Conservation (phyloP, 768 basidiomycete genomes). For the Boletus edulis region DNA sequence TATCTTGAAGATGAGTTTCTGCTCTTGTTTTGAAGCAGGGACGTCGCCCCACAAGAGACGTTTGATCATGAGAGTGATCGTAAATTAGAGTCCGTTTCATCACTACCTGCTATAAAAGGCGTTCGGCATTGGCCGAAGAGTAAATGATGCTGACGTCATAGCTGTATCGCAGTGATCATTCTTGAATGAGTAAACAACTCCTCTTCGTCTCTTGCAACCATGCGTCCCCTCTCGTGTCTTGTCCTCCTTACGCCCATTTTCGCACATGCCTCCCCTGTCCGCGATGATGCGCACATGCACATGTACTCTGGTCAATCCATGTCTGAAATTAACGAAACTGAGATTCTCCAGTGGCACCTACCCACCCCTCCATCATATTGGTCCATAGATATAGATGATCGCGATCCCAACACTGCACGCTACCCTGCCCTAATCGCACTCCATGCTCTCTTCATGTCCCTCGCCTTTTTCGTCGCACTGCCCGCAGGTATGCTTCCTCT, state of each 20-base stretch:
- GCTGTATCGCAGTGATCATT: too few species aligned
- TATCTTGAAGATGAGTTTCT: constrained; percentile 53
- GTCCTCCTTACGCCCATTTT: constrained; percentile 18
- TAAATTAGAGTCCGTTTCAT: too few species aligned
- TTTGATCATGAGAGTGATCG: too few species aligned
- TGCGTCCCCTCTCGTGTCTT: too few species aligned
- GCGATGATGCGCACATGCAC: constrained; percentile 41
- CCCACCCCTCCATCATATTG: constrained; percentile 82
- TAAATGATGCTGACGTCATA: too few species aligned
- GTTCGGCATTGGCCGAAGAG: too few species aligned
- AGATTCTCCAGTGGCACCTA: constrained; percentile 58
- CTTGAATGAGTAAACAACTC: neutral
- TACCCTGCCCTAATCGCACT: constrained; percentile 70
- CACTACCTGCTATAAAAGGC: too few species aligned
- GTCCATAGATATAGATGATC: constrained; percentile 69
- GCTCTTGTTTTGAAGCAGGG: constrained; percentile 33
- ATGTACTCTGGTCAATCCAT: constrained; percentile 49
- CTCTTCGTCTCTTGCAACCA: too few species aligned
- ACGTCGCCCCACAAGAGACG: too few species aligned
- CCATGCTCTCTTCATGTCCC: constrained; percentile 70
- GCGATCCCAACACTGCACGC: constrained; percentile 40
- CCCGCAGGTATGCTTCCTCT: constrained; percentile 61
- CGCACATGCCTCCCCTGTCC: constrained; percentile 9
- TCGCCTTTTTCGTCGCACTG: constrained; percentile 81
- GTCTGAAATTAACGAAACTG: constrained; percentile 74